phyloP scores from a whole-genome alignment of 345 rosid genomes.

The Excoecaria cochinchinensis region DNA sequence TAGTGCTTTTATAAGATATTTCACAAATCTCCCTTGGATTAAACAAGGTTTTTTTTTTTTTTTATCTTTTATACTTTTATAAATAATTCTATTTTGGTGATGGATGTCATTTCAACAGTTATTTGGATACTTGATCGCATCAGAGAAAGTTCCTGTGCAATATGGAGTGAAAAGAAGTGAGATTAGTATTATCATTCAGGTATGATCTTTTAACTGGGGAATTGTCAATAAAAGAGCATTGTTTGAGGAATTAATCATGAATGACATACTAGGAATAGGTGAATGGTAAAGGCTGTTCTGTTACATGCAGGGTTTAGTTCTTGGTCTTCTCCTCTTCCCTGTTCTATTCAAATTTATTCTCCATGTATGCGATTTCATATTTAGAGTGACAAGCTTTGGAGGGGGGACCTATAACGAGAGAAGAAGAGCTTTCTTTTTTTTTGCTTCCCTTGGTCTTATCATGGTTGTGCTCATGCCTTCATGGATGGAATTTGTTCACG shows the following conservation, averaged over 20 bases:
- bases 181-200: constrained; percentile 78
- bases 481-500: constrained; percentile 83
- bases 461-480: constrained; percentile 51
- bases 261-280: constrained; percentile 7
- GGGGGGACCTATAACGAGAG: constrained; percentile 39
- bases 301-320: constrained; percentile 62
- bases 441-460: constrained; percentile 49
- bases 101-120: constrained; percentile 44
- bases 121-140: constrained; percentile 38
- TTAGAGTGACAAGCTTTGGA: constrained; percentile 20
- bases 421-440: constrained; percentile 53
- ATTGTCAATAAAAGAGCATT: background rate
- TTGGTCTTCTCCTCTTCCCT: constrained; percentile 80
- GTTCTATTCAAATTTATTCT: constrained; percentile 51
- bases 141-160: constrained; percentile 44
- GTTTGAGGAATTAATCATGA: constrained; percentile 13
- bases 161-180: constrained; percentile 70
- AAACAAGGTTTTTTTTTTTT: constrained; percentile 8
- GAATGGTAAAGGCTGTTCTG: constrained; percentile 19
- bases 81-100: constrained; percentile 12
- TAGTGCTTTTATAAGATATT: constrained; percentile 23
- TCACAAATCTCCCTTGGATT: constrained; percentile 17
- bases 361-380: constrained; percentile 30
- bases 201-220: constrained; percentile 16
- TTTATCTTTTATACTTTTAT: too few relatives aligned